Evolutionary conservation across 352 stramenopile genomes (phyloP), one percentile per base, ranked within the genome.

Genomic region (Phytophthora megakarya): DNA sequence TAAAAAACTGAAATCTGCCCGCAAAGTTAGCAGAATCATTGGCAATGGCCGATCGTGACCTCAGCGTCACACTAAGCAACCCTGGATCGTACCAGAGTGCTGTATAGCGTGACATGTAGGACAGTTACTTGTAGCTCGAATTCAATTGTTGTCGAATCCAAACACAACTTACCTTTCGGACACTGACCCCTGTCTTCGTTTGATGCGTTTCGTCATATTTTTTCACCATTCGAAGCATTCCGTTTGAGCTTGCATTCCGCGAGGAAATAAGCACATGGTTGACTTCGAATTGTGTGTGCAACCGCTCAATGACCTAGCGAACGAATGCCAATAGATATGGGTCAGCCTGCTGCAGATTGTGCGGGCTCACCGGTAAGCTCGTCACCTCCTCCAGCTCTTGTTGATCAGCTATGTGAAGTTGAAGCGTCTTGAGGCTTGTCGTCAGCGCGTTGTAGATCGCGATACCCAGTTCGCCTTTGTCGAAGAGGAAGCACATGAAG

Each of bases 371-470:
- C n/a, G n/a, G n/a, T n/a, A n/a, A n/a, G n/a, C n/a, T n/a, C 42
- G 26, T 13, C 46, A 93, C 81, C 62, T 89, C 71, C 19, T 76
- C 67, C 18, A 92, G 37, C 9, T 88, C 77, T 5, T 74, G 56
- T 13, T 63, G 12, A 26, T 80, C 70, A 2, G 45, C 21, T 40
- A 92, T 72, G 21, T 61, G 50, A 13, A 89, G 39, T 25, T 92
- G 79, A 54, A 92, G 25, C 2, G 75, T 91, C 47, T 84, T 89
- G 21, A 96, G 44, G 35, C 68, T 78, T n/a, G 88, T 80, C 18
- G 78, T 84, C 22, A 80, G 43, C 0, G 76, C 82, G 50, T 96
- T 84, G 51, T 86, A 96, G 21, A 93, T 90, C 3, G 86, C 84
- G 21, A 90, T 75, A 11, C 86, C 86, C 2, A 96, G 50, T 26